Evolutionary conservation across 1,284 basidiomycete genomes (phyloP), one percentile per base, ranked within the genome.

Genomic region (Malassezia nana): DNA sequence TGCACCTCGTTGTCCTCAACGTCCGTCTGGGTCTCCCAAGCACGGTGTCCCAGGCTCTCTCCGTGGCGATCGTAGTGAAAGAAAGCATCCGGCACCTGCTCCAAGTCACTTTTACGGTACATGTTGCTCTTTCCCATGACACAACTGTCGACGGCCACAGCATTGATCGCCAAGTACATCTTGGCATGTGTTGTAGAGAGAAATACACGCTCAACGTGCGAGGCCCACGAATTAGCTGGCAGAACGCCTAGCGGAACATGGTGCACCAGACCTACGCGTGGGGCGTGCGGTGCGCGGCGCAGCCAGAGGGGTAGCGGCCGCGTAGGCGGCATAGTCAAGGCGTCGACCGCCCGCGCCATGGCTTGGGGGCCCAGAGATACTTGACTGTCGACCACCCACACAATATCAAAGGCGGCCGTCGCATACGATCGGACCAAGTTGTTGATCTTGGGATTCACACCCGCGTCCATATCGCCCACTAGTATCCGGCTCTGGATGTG

Each of bases 321-420:
- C 60, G 30, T 67, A 66, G 28, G 74, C 5, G 35, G 33, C 18
- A 50, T 31, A 10, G 59, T 55, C 30, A 92, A 81, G 6, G 83
- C 80, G 60, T 87, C 86, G 8, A 98, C 87, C 8, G 89, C 84
- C 43, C 87, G 83, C 0, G 85, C 84, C 20, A 96, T 82, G 2
- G 89, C 86, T n/a, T 84, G 84, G 0, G 84, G 79, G 28, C 82
- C 81, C 15, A 85, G 83, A 60, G 83, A 82, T 43, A 96, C 82
- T 62, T 94, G 94, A 18, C 90, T 92, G 75, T 99, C 94, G 46
- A 98, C 79, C 10, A 98, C 86, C 92, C 92, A 99, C 43, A 98
- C 77, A 45, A 96, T 86, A 71, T 98, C 90, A 74, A 92, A 79
- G 51, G 80, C 76, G 0, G 92, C 91, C 33, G 78, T 78, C 3